Base-by-base conservation (phyloP, 2,329 filamentous ascomycete genomes). In the Amphichorda felina region DNA sequence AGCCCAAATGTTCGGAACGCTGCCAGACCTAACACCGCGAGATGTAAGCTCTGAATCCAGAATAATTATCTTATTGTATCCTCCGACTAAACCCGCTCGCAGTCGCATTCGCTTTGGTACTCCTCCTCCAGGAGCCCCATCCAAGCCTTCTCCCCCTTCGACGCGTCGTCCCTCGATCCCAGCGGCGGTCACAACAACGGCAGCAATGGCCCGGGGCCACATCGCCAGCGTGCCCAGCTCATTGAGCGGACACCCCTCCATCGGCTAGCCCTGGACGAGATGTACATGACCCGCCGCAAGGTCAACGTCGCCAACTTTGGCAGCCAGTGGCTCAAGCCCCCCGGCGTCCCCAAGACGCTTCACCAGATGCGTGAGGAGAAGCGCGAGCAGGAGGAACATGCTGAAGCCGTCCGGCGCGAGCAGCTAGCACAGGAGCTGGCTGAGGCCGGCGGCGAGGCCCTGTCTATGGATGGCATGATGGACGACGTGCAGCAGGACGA, bases 331-430 rank as follows among this genome's bases (percentile, higher is more conserved):
- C 79, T 98, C 38, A 83, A 82, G 39, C 91, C 91, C 0, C 87
- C 86, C 0, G 91, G 89, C 7, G 71, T 94, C 37, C 57, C 76
- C 38, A 98, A 96, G 66, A 94, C 89, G 1, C 75, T 94, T 40
- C 80, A 93, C 52, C 87, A 93, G 42, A 75, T 87, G 60, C 79
- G 82, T 29, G 91, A 98, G 59, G 91, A 98, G 62, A 77, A 80
- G 45, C 74, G 82, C 9, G 91, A 98, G 63, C 73, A 83, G 37
- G 81, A 89, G 53, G 91, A 98, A 57, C 83, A 88, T 40, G 75
- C 83, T 42, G 78, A 83, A 50, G 73, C 82, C 2, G 62, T 85
- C 54, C 67, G 81, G 16, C 68, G 82, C 21, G 82, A 88, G 53
- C 72, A 75, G 47, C 60, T 80, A 4, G 75, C 80, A 38, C 70